phyloP scores from a whole-genome alignment of 192 early-diverging fungal genomes.

The Kappamyces sp. region DNA sequence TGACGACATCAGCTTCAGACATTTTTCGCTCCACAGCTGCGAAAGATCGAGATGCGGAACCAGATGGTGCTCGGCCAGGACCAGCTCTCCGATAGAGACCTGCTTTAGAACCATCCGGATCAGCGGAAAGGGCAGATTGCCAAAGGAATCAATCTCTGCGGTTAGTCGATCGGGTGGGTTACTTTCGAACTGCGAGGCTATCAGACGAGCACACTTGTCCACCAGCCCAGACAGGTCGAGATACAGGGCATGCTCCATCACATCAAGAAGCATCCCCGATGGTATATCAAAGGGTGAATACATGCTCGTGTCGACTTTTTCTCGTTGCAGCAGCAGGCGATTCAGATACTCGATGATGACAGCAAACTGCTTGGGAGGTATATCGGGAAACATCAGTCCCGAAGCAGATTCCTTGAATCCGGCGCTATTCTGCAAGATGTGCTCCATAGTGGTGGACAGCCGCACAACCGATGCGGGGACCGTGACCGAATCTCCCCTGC shows the following conservation, averaged over 20 bases:
- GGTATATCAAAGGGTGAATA: constrained; percentile 3
- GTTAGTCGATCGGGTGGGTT: not conserved
- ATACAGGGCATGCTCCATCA: constrained; percentile 6
- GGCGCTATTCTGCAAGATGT: not conserved
- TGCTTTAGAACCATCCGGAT: constrained; percentile 8
- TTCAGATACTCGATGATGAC: constrained; percentile 3
- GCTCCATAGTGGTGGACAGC: constrained; percentile 7
- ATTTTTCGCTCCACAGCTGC: constrained; percentile 12
- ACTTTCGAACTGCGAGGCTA: constrained; percentile 4
- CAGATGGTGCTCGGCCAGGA: constrained; percentile 4
- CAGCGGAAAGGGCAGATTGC: constrained; percentile 1
- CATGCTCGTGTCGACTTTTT: constrained; percentile 14
- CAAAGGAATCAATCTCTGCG: not conserved
- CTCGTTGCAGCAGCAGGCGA: not conserved
- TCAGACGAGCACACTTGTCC: not conserved
- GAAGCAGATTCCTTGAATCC: not conserved
- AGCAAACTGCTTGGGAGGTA: not conserved
- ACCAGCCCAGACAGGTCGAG: constrained; percentile 10
- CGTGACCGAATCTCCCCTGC: too few relatives aligned
- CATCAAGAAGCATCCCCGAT: not conserved
- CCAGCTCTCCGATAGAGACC: constrained; percentile 10
- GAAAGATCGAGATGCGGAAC: not conserved
- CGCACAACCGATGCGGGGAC: constrained; percentile 1
- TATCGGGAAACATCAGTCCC: constrained; percentile 9
- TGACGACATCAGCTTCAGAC: constrained; percentile 6